Conservation (phyloP, 768 basidiomycete species). For the Rhizopogon salebrosus region DNA sequence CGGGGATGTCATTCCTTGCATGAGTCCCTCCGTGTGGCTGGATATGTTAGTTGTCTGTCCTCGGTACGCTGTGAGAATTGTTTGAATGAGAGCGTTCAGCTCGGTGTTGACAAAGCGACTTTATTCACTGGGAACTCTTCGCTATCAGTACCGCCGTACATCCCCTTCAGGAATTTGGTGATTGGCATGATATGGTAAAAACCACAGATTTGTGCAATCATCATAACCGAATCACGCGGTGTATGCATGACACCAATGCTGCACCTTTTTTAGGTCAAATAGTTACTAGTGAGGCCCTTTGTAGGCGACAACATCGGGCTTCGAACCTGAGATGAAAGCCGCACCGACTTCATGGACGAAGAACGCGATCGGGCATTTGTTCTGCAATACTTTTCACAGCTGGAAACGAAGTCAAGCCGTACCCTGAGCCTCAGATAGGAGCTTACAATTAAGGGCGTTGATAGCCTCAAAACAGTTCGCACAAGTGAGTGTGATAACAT, state of each 20-base stretch:
- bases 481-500: conserved; percentile 34
- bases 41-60: conserved; percentile 55
- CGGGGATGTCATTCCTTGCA: conserved; percentile 58
- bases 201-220: conserved; percentile 44
- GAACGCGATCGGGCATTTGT: conserved; percentile 44
- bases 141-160: conserved; percentile 56
- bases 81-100: background rate
- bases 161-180: conserved; percentile 57
- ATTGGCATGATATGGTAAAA: conserved; percentile 52
- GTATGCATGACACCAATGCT: conserved; percentile 39
- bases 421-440: conserved; percentile 58
- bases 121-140: conserved; percentile 54
- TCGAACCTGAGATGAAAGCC: conserved; percentile 42
- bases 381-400: conserved; percentile 45
- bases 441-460: conserved; percentile 51
- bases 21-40: conserved; percentile 55
- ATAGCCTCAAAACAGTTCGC: conserved; percentile 53
- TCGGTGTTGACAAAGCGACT: background rate
- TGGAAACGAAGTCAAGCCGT: conserved; percentile 54
- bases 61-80: conserved; percentile 47
- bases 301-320: conserved; percentile 56
- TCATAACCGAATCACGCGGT: conserved; percentile 4
- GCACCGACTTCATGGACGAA: conserved; percentile 52
- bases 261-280: conserved; percentile 51
- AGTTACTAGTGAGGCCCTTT: conserved; percentile 39